Evolutionary conservation across 768 basidiomycete species (phyloP).

Genomic region (Rhodotorula toruloides): DNA sequence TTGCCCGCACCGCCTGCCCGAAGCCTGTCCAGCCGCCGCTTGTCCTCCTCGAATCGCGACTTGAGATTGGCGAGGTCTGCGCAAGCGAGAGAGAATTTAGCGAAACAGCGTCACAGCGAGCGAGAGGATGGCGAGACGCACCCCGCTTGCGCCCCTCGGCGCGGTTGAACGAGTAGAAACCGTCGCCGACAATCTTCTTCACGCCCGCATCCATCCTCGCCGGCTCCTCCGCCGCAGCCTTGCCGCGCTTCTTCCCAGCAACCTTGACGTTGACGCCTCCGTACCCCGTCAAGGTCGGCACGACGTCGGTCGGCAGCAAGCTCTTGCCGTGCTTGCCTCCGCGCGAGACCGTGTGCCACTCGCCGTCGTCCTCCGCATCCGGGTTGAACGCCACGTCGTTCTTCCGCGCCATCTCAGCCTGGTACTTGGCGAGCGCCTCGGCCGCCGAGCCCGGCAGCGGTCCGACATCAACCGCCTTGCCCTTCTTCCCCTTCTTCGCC

Average conservation of each 20-base stretch:
- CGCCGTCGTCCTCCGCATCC: conserved; percentile 28
- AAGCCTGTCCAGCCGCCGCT: conserved; percentile 11
- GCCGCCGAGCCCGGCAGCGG: conserved; percentile 29
- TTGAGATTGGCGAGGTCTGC: conserved; percentile 28
- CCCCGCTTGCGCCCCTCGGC: conserved; percentile 26
- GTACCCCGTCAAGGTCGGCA: conserved; percentile 23
- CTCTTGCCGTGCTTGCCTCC: conserved; percentile 35
- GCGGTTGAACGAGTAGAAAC: conserved; percentile 34
- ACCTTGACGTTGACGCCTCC: conserved; percentile 33
- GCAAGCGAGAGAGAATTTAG: neutral
- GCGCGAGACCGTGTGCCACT: conserved; percentile 29
- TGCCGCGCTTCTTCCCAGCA: conserved; percentile 24
- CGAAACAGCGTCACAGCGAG: neutral
- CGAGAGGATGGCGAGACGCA: neutral
- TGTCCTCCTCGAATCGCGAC: conserved; percentile 35
- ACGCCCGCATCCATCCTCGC: conserved; percentile 5
- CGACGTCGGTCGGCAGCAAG: conserved; percentile 19
- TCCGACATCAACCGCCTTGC: neutral
- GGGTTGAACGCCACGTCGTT: conserved; percentile 19
- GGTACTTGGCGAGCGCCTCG: conserved; percentile 22
- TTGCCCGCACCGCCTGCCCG: neutral
- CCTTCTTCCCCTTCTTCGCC: neutral
- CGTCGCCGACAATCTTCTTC: conserved; percentile 38
- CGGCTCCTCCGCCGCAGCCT: neutral
- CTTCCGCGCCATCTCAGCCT: neutral